phyloP scores from a whole-genome alignment of 2,329 filamentous ascomycete genomes.

The Coniochaeta ligniaria region DNA sequence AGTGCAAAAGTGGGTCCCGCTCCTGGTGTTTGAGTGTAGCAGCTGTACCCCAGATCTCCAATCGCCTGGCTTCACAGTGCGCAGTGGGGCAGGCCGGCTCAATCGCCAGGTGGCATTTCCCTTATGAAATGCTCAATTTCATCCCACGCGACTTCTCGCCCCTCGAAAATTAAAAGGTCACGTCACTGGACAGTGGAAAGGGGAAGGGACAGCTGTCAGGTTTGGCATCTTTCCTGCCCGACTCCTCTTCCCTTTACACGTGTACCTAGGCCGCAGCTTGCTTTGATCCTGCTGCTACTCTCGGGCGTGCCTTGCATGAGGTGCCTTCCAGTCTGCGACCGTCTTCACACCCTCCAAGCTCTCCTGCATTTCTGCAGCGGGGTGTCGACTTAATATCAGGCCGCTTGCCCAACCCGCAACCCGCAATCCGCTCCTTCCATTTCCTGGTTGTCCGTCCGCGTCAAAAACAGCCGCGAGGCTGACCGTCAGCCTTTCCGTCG shows the following conservation, averaged over 20 bases:
- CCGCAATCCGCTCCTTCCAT: not conserved
- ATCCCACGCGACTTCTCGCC: not conserved
- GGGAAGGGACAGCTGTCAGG: not conserved
- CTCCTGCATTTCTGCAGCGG: not conserved
- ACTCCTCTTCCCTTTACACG: not conserved
- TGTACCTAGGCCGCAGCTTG: no score
- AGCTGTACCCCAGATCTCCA: not conserved
- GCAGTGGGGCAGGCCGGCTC: not conserved
- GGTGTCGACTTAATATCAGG: not conserved
- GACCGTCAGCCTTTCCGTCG: not conserved
- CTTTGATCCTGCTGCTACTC: not conserved
- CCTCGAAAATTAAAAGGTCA: conserved; percentile 1
- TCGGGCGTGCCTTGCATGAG: not conserved
- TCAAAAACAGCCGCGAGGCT: not conserved
- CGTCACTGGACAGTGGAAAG: not conserved
- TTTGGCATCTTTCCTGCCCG: not conserved
- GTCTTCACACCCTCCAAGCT: not conserved
- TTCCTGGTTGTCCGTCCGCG: not conserved
- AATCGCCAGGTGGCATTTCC: not conserved
- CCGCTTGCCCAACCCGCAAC: not conserved
- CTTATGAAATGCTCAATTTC: not conserved
- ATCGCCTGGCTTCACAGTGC: not conserved
- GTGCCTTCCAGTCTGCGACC: conserved; percentile 4
- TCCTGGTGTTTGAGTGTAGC: no score
- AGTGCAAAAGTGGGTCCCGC: no score